Evolutionary conservation across 352 stramenopile species (phyloP).

Genomic region (Pseudoperonospora humuli): DNA sequence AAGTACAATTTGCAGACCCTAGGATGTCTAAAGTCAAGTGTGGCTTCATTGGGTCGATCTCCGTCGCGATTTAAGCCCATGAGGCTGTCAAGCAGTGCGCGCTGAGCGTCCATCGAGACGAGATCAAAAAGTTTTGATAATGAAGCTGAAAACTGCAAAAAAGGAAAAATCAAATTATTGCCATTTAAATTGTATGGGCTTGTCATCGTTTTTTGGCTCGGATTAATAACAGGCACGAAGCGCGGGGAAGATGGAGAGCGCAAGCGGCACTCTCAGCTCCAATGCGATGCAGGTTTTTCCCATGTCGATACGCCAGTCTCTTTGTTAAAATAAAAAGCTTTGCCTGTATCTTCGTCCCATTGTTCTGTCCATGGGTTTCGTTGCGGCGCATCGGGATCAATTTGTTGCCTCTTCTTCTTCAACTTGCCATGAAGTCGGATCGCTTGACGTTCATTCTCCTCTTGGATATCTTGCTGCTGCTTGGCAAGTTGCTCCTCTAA

Average conservation of each 20-base stretch:
- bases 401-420: constrained; percentile 18
- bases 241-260: too few relatives aligned
- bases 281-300: constrained; percentile 64
- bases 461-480: constrained; percentile 34
- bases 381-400: constrained; percentile 9
- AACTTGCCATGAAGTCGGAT: constrained; percentile 20
- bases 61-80: constrained; percentile 90
- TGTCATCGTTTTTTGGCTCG: too few relatives aligned
- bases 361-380: constrained; percentile 59
- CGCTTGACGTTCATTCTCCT: constrained; percentile 17
- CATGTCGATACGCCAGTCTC: constrained; percentile 73
- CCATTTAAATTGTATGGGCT: too few relatives aligned
- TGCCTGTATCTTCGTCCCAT: constrained; percentile 65
- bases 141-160: not conserved
- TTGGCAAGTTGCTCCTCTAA: constrained; percentile 51
- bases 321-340: constrained; percentile 86
- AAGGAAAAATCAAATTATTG: too few relatives aligned
- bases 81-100: constrained; percentile 81
- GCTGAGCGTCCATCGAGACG: constrained; percentile 66
- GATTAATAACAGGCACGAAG: too few relatives aligned
- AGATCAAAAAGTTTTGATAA: not conserved
- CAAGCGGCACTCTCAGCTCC: too few relatives aligned
- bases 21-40: constrained; percentile 58
- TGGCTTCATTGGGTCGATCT: constrained; percentile 71
- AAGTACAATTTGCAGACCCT: constrained; percentile 79